Evolutionary conservation across 2,329 filamentous ascomycete species (phyloP), one percentile per base, ranked within the genome.

Genomic region (Amauroascus verrucosus): DNA sequence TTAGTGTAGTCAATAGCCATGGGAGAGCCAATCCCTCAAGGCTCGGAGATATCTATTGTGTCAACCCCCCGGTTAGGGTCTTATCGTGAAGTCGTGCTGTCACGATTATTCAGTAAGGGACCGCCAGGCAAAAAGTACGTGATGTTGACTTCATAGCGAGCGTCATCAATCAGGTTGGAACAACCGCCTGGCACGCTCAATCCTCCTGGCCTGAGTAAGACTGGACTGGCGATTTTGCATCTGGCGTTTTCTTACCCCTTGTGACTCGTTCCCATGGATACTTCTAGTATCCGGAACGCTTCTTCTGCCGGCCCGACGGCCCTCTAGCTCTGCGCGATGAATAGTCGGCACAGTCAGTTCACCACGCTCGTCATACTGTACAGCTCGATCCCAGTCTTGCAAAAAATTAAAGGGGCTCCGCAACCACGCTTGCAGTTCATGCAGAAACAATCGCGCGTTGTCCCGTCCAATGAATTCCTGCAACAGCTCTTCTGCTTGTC

Each of bases 381-480:
- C 86, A 58, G 82, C 74, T 16, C 77, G 73, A 70, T 96, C 91
- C 88, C 89, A 97, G 45, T 84, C 84, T 49, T 81, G 76, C 7
- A 95, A 68, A 7, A 77, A 81, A 1, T 68, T 75, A 62, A 81
- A 91, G 0, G 90, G 89, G 66, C 89, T 95, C 54, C 88, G 77
- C 60, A 97, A 69, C 82, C 87, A 97, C 9, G 82, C 80, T 56
- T 84, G 79, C 56, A 96, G 68, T 70, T 97, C 91, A 69, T 97
- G 91, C 55, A 95, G 69, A 59, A 97, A 88, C 37, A 95, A 67
- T 16, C 76, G 74, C 1, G 88, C 81, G 65, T 89, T 81, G 16
- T 84, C 80, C 53, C 82, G 75, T 0, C 89, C 89, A 3, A 96
- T 64, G 59, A 89, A 93, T 47, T 93, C 87, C 20, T 80, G 73